Conservation (phyloP, 179 eudicot species). For the Corrigiola litoralis region DNA sequence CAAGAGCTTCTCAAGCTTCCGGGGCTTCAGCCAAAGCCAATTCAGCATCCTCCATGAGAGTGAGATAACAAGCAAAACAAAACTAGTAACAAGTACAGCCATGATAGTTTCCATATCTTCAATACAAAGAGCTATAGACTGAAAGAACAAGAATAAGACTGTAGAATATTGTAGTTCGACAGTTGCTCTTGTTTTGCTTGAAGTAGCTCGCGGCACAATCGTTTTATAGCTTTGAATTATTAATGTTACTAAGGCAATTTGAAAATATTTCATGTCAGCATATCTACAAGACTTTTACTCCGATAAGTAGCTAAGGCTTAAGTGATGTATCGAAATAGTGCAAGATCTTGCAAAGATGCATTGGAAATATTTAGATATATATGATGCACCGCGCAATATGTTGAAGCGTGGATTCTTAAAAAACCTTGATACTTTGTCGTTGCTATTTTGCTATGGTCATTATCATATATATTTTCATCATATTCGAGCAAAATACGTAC, state of each 20-base stretch:
- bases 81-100: conserved; percentile 6
- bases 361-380: background rate
- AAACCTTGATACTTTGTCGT: background rate
- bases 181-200: conserved; percentile 1
- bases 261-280: conserved; percentile 4
- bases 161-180: background rate
- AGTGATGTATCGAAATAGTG: background rate
- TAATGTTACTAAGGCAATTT: background rate
- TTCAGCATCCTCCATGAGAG: conserved; percentile 17
- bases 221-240: conserved; percentile 7
- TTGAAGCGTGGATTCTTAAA: background rate
- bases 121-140: background rate
- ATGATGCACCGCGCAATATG: too few relatives aligned
- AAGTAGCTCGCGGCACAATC: background rate
- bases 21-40: conserved; percentile 29
- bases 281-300: conserved; percentile 2
- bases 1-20: conserved; percentile 23
- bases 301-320: too few relatives aligned
- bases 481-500: background rate
- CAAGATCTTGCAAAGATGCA: background rate
- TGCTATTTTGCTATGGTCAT: background rate
- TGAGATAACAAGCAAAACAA: conserved; percentile 8
- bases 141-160: background rate
- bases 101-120: conserved; percentile 15
- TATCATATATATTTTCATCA: background rate